phyloP scores from a whole-genome alignment of 768 basidiomycete genomes.

The Pulveroboletus sp. region DNA sequence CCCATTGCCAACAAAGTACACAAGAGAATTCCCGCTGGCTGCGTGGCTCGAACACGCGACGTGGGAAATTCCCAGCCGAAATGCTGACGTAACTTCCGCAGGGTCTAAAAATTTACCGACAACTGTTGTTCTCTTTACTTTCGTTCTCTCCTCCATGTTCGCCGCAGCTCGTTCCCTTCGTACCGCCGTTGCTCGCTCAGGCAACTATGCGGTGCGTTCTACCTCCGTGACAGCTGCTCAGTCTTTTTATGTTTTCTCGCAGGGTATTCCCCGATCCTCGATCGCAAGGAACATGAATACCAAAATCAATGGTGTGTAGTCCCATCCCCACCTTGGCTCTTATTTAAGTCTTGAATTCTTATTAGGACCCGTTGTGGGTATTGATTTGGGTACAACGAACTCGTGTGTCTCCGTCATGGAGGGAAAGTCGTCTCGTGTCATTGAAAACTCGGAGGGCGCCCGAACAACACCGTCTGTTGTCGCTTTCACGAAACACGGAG shows the following conservation, averaged over 20 bases:
- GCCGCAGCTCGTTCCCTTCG: conserved; percentile 62
- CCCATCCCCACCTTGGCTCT: neutral
- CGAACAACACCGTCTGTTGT: conserved; percentile 98
- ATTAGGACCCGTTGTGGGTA: conserved; percentile 85
- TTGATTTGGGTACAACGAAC: conserved; percentile 93
- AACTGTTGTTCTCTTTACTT: conserved; percentile 25
- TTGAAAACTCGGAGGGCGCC: conserved; percentile 97
- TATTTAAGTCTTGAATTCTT: neutral
- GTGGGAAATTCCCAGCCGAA: conserved; percentile 5
- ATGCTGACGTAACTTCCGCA: conserved; percentile 28
- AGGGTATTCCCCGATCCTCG: conserved; percentile 66
- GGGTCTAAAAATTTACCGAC: conserved; percentile 42
- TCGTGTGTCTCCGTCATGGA: conserved; percentile 95
- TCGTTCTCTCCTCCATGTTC: conserved; percentile 61
- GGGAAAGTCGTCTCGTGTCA: conserved; percentile 88
- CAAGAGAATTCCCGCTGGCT: neutral
- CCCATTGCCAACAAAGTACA: too few species aligned
- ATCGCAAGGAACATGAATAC: conserved; percentile 93
- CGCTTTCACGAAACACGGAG: conserved; percentile 97
- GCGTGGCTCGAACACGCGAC: conserved; percentile 3
- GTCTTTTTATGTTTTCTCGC: conserved; percentile 6
- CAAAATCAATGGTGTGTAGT: conserved; percentile 74
- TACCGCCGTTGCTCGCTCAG: conserved; percentile 52
- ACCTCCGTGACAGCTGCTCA: neutral
- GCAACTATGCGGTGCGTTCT: conserved; percentile 57